phyloP scores from a whole-genome alignment of 177 flowering plant species.

The Vitis hybrid region DNA sequence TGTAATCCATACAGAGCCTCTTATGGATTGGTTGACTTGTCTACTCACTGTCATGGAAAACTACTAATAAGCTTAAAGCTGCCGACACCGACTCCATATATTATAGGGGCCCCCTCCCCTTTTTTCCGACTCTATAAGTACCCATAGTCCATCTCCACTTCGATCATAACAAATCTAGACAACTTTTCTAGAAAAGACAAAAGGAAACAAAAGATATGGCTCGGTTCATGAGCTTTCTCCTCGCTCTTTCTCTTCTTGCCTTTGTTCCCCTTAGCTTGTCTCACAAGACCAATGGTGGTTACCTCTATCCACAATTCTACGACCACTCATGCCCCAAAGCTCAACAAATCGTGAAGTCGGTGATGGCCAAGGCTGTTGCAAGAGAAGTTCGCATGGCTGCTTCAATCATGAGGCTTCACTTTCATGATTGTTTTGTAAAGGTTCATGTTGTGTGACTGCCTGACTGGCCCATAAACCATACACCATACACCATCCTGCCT shows the following conservation, averaged over 20 bases:
- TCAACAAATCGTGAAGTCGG: slow-evolving; percentile 60
- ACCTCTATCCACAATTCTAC: slow-evolving; percentile 82
- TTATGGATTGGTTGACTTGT: too few relatives aligned
- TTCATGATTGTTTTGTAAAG: slow-evolving; percentile 94
- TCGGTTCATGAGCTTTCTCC: slow-evolving; percentile 22
- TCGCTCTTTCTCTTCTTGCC: slow-evolving; percentile 38
- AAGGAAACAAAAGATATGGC: slow-evolving; percentile 32
- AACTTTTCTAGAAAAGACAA: slow-evolving; percentile 2
- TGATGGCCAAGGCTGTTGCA: slow-evolving; percentile 73
- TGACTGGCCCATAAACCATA: too few relatives aligned
- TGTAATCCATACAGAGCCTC: too few relatives aligned
- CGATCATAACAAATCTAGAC: slow-evolving; percentile 16
- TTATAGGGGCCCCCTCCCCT: not conserved
- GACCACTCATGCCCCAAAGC: slow-evolving; percentile 78
- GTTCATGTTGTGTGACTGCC: slow-evolving; percentile 23
- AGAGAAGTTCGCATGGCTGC: slow-evolving; percentile 86
- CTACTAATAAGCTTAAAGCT: too few relatives aligned
- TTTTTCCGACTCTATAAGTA: slow-evolving; percentile 30
- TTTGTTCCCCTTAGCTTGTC: slow-evolving; percentile 51
- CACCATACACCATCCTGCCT: too few relatives aligned
- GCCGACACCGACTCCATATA: slow-evolving; percentile 25
- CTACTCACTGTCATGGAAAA: too few relatives aligned
- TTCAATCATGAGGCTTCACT: slow-evolving; percentile 83
- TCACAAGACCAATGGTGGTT: slow-evolving; percentile 30
- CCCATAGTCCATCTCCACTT: not conserved